These are phyloP conservation scores for Jatropha podagrica DNA, from an alignment of 441 rosid genomes.

Conservation along the genomic window DNA sequence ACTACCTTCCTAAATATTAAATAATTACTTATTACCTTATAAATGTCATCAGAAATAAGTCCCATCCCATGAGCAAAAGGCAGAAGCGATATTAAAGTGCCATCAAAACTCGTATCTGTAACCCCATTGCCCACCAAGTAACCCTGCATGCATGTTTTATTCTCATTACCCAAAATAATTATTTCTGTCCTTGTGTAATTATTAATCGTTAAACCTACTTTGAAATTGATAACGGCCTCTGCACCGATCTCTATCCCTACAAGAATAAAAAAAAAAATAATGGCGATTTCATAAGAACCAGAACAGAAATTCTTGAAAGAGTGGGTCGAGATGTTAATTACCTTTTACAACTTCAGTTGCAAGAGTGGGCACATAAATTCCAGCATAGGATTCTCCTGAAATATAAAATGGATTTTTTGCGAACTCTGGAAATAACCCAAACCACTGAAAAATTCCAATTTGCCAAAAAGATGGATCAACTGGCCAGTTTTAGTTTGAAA, in stretches of 20 bases:
- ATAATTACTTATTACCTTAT: neutral
- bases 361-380: conserved; percentile 63
- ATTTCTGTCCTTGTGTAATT: neutral
- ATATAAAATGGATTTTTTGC: conserved; percentile 51
- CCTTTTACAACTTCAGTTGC: conserved; percentile 47
- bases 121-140: conserved; percentile 56
- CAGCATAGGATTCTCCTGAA: conserved; percentile 65
- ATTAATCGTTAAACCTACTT: conserved; percentile 27
- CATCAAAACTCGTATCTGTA: conserved; percentile 29
- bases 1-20: no score
- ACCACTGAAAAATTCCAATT: conserved; percentile 43
- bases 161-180: neutral
- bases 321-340: neutral
- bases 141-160: conserved; percentile 33
- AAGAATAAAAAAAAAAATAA: neutral
- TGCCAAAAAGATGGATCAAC: no score
- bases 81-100: conserved; percentile 29
- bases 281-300: no score
- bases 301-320: no score
- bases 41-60: conserved; percentile 46
- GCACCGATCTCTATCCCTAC: conserved; percentile 46
- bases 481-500: neutral
- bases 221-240: conserved; percentile 48
- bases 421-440: conserved; percentile 47
- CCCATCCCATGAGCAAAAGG: conserved; percentile 59